A percentile compares a stretch with the other conserved stretches of the same genome.
These are phyloP conservation scores for Lecanosticta acicola DNA, from an alignment of 2,329 filamentous ascomycete genomes.

Conservation along the genomic window DNA sequence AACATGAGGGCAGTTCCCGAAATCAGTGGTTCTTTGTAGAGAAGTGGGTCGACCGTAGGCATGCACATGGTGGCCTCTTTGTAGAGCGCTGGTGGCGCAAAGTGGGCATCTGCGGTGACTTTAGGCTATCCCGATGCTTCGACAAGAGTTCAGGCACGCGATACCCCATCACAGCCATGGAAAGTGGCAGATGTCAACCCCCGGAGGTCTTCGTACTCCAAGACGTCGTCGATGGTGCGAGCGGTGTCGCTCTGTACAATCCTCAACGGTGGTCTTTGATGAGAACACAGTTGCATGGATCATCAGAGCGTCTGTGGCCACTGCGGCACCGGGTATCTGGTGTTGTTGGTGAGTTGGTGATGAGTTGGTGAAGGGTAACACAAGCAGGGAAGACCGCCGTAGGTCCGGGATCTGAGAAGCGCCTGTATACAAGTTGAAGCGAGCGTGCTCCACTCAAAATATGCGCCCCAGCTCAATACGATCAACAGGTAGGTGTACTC, in stretches of 20 bases:
- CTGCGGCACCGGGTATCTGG: slow-evolving; percentile 17
- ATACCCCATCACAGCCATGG: slow-evolving; percentile 13
- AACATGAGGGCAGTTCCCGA: slow-evolving; percentile 9
- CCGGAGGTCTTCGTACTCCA: slow-evolving; percentile 9
- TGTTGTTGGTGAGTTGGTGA: slow-evolving; percentile 5
- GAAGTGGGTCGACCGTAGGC: slow-evolving; percentile 13
- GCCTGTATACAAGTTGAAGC: slow-evolving; percentile 14
- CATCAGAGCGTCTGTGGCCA: slow-evolving; percentile 14
- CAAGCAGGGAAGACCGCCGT: slow-evolving; percentile 17
- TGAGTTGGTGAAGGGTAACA: slow-evolving; percentile 6
- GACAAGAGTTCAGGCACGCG: slow-evolving; percentile 15
- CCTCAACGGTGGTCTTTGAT: background rate
- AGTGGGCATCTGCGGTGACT: slow-evolving; percentile 12
- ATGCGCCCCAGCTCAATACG: slow-evolving; percentile 10
- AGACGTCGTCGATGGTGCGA: slow-evolving; percentile 5
- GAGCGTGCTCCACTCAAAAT: slow-evolving; percentile 16
- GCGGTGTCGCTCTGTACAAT: slow-evolving; percentile 11
- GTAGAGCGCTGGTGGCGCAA: slow-evolving; percentile 14
- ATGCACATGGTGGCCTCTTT: slow-evolving; percentile 15
- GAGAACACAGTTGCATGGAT: slow-evolving; percentile 4
- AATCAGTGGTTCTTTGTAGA: slow-evolving; percentile 9
- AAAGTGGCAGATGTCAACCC: slow-evolving; percentile 19
- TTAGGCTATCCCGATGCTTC: slow-evolving; percentile 8
- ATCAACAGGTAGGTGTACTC: slow-evolving; percentile 4
- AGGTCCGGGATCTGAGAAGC: slow-evolving; percentile 5